phyloP scores from a whole-genome alignment of 2,329 filamentous ascomycete species.

The Ophidiomyces ophidiicola region DNA sequence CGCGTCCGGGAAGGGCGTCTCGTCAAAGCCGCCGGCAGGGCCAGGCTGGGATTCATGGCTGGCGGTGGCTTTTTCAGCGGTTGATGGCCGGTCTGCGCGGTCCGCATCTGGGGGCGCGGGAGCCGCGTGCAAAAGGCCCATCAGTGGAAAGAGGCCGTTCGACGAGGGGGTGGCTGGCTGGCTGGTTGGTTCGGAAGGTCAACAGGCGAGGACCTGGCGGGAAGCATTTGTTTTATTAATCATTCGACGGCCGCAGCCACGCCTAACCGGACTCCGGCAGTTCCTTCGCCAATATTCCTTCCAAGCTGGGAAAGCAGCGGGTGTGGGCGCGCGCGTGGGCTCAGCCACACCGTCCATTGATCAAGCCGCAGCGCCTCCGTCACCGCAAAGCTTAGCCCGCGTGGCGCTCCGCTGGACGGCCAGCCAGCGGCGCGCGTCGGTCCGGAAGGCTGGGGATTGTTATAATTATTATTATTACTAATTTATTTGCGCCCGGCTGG shows the following conservation, averaged over 20 bases:
- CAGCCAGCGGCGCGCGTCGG: constrained; percentile 3
- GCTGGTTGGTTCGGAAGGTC: too few relatives aligned
- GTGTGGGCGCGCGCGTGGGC: background rate
- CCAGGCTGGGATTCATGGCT: constrained; percentile 19
- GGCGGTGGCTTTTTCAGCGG: background rate
- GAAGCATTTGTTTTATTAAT: background rate
- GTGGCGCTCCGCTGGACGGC: constrained; percentile 6
- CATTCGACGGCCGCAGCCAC: background rate
- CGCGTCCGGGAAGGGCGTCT: constrained; percentile 61
- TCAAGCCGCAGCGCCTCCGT: constrained; percentile 10
- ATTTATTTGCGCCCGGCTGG: too few relatives aligned
- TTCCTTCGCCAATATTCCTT: background rate
- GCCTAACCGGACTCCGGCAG: background rate
- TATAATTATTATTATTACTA: too few relatives aligned
- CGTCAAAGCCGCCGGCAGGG: constrained; percentile 67
- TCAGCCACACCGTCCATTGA: constrained; percentile 9
- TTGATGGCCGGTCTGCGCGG: background rate
- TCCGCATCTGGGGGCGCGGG: background rate
- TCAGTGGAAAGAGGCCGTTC: too few relatives aligned
- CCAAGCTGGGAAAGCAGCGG: background rate
- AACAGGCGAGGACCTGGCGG: too few relatives aligned
- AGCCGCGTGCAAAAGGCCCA: too few relatives aligned
- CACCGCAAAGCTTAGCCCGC: constrained; percentile 9
- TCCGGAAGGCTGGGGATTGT: too few relatives aligned
- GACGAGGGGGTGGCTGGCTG: too few relatives aligned